These are phyloP conservation scores for Fusarium sp. DNA, from an alignment of 2,329 filamentous ascomycete genomes.

Conservation along the genomic window DNA sequence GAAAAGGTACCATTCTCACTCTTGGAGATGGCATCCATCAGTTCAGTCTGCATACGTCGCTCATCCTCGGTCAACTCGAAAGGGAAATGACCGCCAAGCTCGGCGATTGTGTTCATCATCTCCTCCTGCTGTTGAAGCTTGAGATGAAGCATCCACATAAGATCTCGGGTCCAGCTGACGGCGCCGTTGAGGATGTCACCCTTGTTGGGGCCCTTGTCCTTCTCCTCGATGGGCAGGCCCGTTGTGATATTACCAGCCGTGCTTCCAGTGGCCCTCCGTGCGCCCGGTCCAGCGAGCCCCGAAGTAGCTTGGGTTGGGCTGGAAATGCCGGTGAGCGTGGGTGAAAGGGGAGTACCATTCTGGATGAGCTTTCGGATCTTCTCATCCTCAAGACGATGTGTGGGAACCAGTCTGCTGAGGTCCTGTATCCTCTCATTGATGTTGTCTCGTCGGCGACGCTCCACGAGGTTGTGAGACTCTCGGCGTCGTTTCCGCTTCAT, in stretches of 20 bases:
- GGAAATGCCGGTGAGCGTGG: conserved; percentile 78
- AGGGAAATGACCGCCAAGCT: conserved; percentile 80
- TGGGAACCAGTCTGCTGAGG: conserved; percentile 90
- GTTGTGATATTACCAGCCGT: conserved; percentile 86
- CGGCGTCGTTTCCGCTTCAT: conserved; percentile 91
- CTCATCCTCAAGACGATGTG: conserved; percentile 94
- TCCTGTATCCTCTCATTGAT: conserved; percentile 99
- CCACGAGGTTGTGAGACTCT: conserved; percentile 96
- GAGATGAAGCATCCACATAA: conserved; percentile 96
- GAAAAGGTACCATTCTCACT: conserved; percentile 81
- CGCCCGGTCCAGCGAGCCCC: conserved; percentile 85
- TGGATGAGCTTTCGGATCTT: conserved; percentile 95
- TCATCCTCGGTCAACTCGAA: conserved; percentile 92
- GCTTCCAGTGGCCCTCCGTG: conserved; percentile 80
- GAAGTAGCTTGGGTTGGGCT: conserved; percentile 84
- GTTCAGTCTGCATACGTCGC: conserved; percentile 93
- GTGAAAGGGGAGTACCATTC: conserved; percentile 90
- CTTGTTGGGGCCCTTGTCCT: conserved; percentile 99
- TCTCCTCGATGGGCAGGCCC: conserved; percentile 92
- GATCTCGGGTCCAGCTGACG: conserved; percentile 95
- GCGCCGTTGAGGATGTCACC: conserved; percentile 97
- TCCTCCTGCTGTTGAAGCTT: conserved; percentile 93
- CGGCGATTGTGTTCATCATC: conserved; percentile 78
- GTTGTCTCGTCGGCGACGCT: conserved; percentile 93
- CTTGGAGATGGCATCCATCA: conserved; percentile 86